phyloP scores from a whole-genome alignment of 73 alveolate species.

The Tetrahymena elliotti region DNA sequence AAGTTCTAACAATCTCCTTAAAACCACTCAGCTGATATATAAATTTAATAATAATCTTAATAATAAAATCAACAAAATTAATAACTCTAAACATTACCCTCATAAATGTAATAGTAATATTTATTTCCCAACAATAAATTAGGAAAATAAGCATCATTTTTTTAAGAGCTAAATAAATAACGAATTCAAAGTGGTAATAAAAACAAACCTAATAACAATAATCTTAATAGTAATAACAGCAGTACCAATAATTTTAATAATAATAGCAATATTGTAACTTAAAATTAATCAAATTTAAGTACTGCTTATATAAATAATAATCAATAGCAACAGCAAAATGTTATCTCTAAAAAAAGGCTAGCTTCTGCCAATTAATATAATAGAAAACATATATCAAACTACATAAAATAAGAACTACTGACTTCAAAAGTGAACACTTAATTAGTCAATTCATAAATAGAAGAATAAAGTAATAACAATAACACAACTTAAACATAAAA shows the following conservation, averaged over 20 bases:
- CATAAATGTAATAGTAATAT: not conserved
- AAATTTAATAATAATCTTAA: not conserved
- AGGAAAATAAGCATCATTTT: not conserved
- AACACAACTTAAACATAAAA: not conserved
- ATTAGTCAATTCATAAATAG: not conserved
- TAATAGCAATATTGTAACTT: not conserved
- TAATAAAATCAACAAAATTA: no score
- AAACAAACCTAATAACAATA: not conserved
- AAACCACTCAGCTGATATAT: not conserved
- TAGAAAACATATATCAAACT: not conserved
- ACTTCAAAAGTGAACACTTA: not conserved
- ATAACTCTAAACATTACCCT: not conserved
- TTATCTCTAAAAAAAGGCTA: not conserved
- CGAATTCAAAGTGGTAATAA: not conserved
- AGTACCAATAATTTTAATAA: no score
- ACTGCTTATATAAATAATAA: not conserved
- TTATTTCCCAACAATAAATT: not conserved
- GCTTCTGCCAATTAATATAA: not conserved
- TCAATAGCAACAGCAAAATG: not conserved
- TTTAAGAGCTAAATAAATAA: not conserved
- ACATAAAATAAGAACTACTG: not conserved
- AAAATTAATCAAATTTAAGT: not conserved
- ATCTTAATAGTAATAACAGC: not conserved
- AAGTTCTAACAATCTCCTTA: not conserved
- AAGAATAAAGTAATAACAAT: not conserved